Percentiles rank a stretch among this genome's conserved stretches.
phyloP scores from a whole-genome alignment of 805 yeast genomes.

The Kluyveromyces aestuarii region DNA sequence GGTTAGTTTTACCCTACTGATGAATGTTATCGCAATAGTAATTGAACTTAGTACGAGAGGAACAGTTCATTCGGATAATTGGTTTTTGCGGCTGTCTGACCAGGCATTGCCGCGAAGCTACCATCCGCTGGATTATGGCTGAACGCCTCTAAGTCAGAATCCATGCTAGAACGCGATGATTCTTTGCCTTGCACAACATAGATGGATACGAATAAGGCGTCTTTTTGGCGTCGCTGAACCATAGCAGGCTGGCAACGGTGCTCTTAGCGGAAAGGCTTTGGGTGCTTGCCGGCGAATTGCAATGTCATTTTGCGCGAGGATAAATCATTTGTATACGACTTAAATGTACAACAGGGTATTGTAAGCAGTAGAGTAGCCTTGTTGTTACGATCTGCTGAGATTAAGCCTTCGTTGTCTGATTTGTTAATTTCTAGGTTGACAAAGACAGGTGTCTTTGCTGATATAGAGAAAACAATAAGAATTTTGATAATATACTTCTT shows the following conservation, averaged over 20 bases:
- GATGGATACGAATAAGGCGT: conserved; percentile 29
- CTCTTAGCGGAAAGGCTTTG: conserved; percentile 32
- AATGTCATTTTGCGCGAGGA: conserved; percentile 38
- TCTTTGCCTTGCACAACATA: conserved; percentile 30
- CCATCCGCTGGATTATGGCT: conserved; percentile 28
- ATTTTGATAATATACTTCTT: too few species aligned
- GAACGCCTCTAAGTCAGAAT: conserved; percentile 45
- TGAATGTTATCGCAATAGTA: too few species aligned
- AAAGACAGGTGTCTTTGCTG: background rate
- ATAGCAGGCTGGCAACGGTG: conserved; percentile 24
- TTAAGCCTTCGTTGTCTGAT: conserved; percentile 36
- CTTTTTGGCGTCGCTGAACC: conserved; percentile 33
- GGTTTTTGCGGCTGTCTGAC: too few species aligned
- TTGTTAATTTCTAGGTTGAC: conserved; percentile 13
- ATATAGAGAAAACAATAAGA: background rate
- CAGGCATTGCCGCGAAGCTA: too few species aligned
- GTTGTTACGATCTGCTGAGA: conserved; percentile 46
- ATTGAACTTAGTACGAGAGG: too few species aligned
- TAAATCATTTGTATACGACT: conserved; percentile 41
- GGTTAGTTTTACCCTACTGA: too few species aligned
- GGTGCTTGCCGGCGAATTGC: conserved; percentile 35
- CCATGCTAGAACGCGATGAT: conserved; percentile 42
- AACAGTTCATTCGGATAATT: too few species aligned
- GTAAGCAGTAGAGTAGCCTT: conserved; percentile 46
- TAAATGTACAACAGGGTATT: conserved; percentile 39